Conservation (phyloP, 2,329 filamentous ascomycete genomes). For the Trichoderma simmonsii region DNA sequence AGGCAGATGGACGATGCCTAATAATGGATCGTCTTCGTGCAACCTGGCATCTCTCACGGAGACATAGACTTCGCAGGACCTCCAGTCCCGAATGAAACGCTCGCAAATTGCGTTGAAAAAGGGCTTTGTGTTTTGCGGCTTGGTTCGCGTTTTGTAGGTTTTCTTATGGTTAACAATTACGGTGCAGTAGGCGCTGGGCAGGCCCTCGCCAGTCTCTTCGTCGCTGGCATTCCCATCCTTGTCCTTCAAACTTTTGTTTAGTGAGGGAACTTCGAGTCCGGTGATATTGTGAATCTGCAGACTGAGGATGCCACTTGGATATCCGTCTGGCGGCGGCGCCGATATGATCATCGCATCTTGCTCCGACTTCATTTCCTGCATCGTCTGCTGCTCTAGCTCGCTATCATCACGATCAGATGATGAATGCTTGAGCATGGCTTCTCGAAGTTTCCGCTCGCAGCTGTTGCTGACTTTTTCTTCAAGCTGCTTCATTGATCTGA, state of each 20-base stretch:
- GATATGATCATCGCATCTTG: conserved; percentile 66
- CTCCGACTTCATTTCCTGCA: conserved; percentile 60
- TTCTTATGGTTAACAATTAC: conserved; percentile 72
- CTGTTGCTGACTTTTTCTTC: conserved; percentile 52
- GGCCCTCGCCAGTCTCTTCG: conserved; percentile 60
- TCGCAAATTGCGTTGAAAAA: conserved; percentile 78
- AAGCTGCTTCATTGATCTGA: conserved; percentile 57
- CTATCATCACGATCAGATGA: conserved; percentile 51
- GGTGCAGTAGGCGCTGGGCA: conserved; percentile 69
- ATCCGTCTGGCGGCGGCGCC: conserved; percentile 60
- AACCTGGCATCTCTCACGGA: conserved; percentile 65
- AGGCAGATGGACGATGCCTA: conserved; percentile 68
- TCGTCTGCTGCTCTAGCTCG: conserved; percentile 66
- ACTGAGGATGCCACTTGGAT: conserved; percentile 64
- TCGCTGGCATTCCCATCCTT: conserved; percentile 46
- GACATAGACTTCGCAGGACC: conserved; percentile 63
- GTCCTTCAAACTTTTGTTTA: conserved; percentile 48
- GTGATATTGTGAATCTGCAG: conserved; percentile 72
- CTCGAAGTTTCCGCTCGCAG: conserved; percentile 62
- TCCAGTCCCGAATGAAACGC: conserved; percentile 67
- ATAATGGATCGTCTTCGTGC: conserved; percentile 65
- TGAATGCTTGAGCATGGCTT: conserved; percentile 49
- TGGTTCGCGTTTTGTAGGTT: conserved; percentile 67
- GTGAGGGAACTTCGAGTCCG: conserved; percentile 59
- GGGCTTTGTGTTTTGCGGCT: conserved; percentile 73